These are phyloP conservation scores for Clathrus columnatus DNA, from an alignment of 768 basidiomycete genomes.

Conservation along the genomic window DNA sequence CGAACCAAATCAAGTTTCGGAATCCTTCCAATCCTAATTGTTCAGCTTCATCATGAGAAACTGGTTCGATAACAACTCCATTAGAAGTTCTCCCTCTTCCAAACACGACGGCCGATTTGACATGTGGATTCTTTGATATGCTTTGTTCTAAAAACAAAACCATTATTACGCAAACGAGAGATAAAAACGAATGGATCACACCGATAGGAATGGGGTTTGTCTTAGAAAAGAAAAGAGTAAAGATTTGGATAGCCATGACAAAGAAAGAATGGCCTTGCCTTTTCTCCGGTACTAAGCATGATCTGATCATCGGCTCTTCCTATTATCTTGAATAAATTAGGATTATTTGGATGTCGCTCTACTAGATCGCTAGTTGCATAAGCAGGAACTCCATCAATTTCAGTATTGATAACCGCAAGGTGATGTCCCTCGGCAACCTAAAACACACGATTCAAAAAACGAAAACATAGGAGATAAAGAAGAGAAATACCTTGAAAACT, in stretches of 20 bases:
- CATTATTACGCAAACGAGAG: too few species aligned
- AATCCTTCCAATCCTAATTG: neutral
- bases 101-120: constrained; percentile 29
- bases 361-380: constrained; percentile 36
- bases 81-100: constrained; percentile 32
- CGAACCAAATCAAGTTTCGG: neutral
- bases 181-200: too few species aligned
- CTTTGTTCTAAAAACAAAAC: constrained; percentile 29
- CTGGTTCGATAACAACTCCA: constrained; percentile 30
- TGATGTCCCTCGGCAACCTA: neutral
- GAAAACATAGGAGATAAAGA: too few species aligned
- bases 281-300: constrained; percentile 25
- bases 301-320: constrained; percentile 23
- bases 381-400: constrained; percentile 22
- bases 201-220: too few species aligned
- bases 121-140: constrained; percentile 23
- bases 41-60: neutral
- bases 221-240: too few species aligned
- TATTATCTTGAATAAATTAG: constrained; percentile 17
- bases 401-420: constrained; percentile 19
- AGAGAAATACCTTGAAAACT: neutral
- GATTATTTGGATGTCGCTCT: constrained; percentile 31
- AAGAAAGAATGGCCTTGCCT: constrained; percentile 12
- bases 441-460: too few species aligned
- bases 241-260: too few species aligned